Conservation (phyloP, 164 flowering plant species). For the Kalanchoe fedtschenkoi region DNA sequence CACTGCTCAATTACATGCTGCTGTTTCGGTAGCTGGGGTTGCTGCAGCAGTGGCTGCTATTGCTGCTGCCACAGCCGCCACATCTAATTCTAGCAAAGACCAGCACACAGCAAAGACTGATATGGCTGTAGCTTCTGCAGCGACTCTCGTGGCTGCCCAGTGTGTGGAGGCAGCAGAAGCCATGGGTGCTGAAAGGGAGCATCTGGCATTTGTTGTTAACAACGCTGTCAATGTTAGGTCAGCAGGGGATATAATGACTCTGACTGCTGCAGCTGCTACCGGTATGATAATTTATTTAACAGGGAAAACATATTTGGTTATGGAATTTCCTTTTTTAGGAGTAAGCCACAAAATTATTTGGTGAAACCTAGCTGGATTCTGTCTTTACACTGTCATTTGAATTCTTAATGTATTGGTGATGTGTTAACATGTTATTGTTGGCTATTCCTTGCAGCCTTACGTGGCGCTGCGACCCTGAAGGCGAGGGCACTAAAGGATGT, state of each 20-base stretch:
- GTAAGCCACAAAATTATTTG: no score
- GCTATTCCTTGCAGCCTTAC: conserved; percentile 40
- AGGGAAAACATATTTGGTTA: no score
- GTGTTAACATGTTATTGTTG: neutral
- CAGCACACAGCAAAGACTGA: conserved; percentile 81
- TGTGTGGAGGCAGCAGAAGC: conserved; percentile 95
- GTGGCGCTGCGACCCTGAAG: conserved; percentile 91
- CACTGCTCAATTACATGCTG: conserved; percentile 90
- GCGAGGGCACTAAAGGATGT: conserved; percentile 92
- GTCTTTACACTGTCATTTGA: neutral
- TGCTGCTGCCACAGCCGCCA: conserved; percentile 83
- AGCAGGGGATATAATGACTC: conserved; percentile 82
- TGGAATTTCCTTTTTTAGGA: no score
- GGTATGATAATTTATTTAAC: conserved; percentile 33
- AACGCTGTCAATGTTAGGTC: conserved; percentile 90
- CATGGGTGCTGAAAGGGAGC: conserved; percentile 92
- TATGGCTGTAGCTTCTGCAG: conserved; percentile 93
- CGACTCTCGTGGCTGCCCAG: conserved; percentile 90
- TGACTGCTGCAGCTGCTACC: conserved; percentile 94
- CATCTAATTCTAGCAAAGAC: conserved; percentile 56
- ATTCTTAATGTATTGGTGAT: neutral
- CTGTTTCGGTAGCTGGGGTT: conserved; percentile 87
- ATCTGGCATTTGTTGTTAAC: conserved; percentile 66
- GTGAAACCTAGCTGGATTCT: neutral
- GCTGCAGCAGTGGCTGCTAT: conserved; percentile 92